Base-by-base conservation (phyloP, 2,329 filamentous ascomycete species). In the Leptographium flavum region DNA sequence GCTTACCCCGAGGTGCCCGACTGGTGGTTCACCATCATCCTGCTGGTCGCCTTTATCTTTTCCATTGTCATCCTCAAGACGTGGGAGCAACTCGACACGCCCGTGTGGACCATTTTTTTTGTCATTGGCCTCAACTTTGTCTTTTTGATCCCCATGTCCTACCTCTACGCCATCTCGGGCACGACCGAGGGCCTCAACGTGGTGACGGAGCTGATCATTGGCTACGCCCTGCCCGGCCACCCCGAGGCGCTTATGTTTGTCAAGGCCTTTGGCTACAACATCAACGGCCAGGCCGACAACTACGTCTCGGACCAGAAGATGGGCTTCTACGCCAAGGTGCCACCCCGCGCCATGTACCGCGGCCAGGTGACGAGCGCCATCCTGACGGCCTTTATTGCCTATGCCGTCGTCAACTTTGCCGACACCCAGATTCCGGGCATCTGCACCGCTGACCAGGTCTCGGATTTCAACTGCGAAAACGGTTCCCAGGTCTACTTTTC, bases 221-320 rank as follows among this genome's bases (percentile, higher is more conserved):
- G 69, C 8, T 71, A 70, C 53, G 69, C 67, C 57, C 60, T 65
- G 15, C 66, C 66, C 9, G 67, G 67, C 17, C 61, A 63, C 28
- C 66, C 67, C 31, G 60, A 70, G n/a, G 67, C 65, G 43, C 68
- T 69, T 56, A 69, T 69, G 69, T 56, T 68, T 35, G 69, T 71
- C 60, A 70, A 70, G 57, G 33, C 42, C 32, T 47, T 38, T 32
- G 42, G 46, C 42, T 45, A 45, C 42, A 45, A 31, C 39, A 47
- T 36, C 27, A 38, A 38, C 31, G 31, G 31, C 27, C 45, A 47
- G 38, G 41, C 47, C 33, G 41, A 47, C 28, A 37, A 25, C 28
- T 49, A 45, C 39, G 35, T 42, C 28, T 45, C 42, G 13, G 47
- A 49, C 39, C 45, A 47, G 37, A 49, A 49, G 39, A 46, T 49